These are phyloP conservation scores for Melampsora americana DNA, from an alignment of 1,284 basidiomycete genomes.

Conservation along the genomic window DNA sequence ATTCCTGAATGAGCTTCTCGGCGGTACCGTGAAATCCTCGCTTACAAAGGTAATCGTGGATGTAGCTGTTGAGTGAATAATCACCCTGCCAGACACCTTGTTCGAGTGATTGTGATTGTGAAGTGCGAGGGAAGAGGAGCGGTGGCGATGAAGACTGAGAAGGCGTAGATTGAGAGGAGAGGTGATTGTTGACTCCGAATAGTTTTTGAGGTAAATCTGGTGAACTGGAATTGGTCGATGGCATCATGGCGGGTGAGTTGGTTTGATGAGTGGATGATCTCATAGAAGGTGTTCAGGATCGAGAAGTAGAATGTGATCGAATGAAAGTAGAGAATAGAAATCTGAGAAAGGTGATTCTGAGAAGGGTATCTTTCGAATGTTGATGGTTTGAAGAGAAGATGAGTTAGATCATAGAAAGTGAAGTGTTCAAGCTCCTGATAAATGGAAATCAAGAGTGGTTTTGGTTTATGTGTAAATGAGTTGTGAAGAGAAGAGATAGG, in stretches of 20 bases:
- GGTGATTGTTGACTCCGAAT: not conserved
- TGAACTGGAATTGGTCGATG: not conserved
- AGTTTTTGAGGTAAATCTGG: not conserved
- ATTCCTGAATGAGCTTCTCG: conserved; percentile 10
- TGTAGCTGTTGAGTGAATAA: conserved; percentile 3
- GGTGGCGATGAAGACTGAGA: conserved; percentile 6
- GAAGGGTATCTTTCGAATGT: too few species aligned
- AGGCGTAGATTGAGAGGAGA: conserved; percentile 9
- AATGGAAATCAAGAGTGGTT: too few species aligned
- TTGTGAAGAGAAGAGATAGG: too few species aligned
- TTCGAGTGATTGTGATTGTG: not conserved
- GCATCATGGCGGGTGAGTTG: not conserved
- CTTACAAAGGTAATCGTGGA: conserved; percentile 4
- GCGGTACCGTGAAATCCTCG: not conserved
- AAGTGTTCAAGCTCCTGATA: too few species aligned
- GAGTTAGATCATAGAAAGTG: too few species aligned
- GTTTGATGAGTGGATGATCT: conserved; percentile 1
- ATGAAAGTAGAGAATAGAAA: too few species aligned
- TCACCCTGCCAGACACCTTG: not conserved
- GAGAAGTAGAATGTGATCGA: too few species aligned
- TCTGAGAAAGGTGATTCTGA: too few species aligned
- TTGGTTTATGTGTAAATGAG: too few species aligned
- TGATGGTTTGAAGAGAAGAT: too few species aligned
- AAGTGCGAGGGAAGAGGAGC: not conserved
- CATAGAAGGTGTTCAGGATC: not conserved